phyloP scores from a whole-genome alignment of 805 yeast species.

The Spathaspora girioi region DNA sequence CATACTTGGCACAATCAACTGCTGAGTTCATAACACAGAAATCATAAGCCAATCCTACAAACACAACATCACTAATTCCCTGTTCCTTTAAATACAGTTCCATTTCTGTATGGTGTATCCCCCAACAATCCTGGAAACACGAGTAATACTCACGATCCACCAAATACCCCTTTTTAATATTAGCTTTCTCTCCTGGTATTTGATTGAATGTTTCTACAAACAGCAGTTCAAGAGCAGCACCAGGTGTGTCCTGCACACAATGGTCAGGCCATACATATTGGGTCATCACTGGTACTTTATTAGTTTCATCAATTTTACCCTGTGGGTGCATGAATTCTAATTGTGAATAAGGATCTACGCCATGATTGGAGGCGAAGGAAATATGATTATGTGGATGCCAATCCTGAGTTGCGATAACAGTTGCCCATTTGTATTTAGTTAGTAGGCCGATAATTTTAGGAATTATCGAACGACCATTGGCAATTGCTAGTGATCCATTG shows the following conservation, averaged over 20 bases:
- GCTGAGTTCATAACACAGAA: slow-evolving; percentile 82
- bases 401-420: slow-evolving; percentile 73
- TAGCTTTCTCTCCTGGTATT: slow-evolving; percentile 26
- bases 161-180: slow-evolving; percentile 69
- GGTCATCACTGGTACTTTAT: slow-evolving; percentile 19
- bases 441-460: slow-evolving; percentile 48
- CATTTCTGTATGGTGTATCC: slow-evolving; percentile 64
- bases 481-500: slow-evolving; percentile 71
- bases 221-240: slow-evolving; percentile 58
- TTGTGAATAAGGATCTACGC: slow-evolving; percentile 46
- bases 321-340: slow-evolving; percentile 51
- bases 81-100: slow-evolving; percentile 41
- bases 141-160: slow-evolving; percentile 82
- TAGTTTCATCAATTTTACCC: slow-evolving; percentile 19
- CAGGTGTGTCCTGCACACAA: slow-evolving; percentile 70
- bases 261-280: slow-evolving; percentile 88
- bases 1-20: slow-evolving; percentile 56
- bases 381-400: slow-evolving; percentile 83
- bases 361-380: slow-evolving; percentile 76
- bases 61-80: slow-evolving; percentile 55
- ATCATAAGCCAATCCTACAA: slow-evolving; percentile 85
- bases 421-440: slow-evolving; percentile 49
- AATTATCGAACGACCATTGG: slow-evolving; percentile 57
- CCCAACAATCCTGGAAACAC: slow-evolving; percentile 81
- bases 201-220: slow-evolving; percentile 35